Percentiles rank a stretch among this genome's conserved stretches.
phyloP scores from a whole-genome alignment of 768 basidiomycete genomes.

The Rhizopogon vulgaris region DNA sequence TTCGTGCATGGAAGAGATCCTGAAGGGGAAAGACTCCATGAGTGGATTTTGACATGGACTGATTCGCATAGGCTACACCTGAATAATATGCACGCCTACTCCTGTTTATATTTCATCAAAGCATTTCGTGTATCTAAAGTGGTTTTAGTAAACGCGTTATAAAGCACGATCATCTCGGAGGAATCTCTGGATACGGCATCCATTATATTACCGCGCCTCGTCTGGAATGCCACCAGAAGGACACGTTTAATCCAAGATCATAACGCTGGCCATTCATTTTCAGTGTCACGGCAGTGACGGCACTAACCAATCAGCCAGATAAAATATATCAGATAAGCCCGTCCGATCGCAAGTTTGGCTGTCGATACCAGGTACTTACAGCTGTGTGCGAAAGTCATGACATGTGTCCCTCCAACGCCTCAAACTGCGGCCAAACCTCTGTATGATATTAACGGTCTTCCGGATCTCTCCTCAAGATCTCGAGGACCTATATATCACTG shows the following conservation, averaged over 20 bases:
- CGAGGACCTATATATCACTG: too few relatives aligned
- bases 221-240: background rate
- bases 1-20: background rate
- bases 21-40: slow-evolving; percentile 6
- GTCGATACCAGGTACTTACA: background rate
- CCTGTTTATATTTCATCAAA: slow-evolving; percentile 5
- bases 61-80: slow-evolving; percentile 24
- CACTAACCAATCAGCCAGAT: background rate
- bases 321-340: background rate
- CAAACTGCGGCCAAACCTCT: too few relatives aligned
- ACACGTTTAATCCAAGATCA: slow-evolving; percentile 2
- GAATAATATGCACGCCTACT: slow-evolving; percentile 8
- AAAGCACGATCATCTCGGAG: slow-evolving; percentile 24
- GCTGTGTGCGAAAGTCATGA: background rate
- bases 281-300: slow-evolving; percentile 8
- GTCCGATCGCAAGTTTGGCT: background rate
- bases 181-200: slow-evolving; percentile 5
- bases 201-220: slow-evolving; percentile 12
- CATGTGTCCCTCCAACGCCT: background rate
- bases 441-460: background rate
- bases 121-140: background rate
- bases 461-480: background rate
- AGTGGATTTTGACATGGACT: slow-evolving; percentile 11
- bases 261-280: slow-evolving; percentile 9
- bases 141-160: background rate